Conservation (phyloP, 1,139 yeast genomes). For the Hanseniaspora gamundiae region DNA sequence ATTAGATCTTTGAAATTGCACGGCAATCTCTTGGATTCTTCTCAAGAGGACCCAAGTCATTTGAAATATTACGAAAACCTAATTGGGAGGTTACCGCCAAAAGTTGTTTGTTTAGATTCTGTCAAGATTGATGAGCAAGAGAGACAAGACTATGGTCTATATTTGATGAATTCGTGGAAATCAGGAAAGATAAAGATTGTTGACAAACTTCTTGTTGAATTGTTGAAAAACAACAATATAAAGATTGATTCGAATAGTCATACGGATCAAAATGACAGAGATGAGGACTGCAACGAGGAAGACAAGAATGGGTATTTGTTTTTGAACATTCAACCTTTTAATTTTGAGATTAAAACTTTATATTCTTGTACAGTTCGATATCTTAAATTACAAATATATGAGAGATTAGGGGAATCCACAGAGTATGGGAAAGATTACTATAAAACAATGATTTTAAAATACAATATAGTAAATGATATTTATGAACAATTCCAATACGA, state of each 20-base stretch:
- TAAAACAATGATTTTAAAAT: slow-evolving; percentile 10
- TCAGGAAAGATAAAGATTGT: background rate
- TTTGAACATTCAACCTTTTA: background rate
- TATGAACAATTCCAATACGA: slow-evolving; percentile 12
- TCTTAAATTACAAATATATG: background rate
- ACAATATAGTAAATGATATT: slow-evolving; percentile 7
- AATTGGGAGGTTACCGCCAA: background rate
- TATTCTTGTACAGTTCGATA: background rate
- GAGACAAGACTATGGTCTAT: background rate
- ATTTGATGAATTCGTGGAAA: background rate
- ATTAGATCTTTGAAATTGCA: slow-evolving; percentile 36
- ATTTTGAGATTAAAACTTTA: background rate
- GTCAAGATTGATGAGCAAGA: background rate
- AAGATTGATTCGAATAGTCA: too few species aligned
- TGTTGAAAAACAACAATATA: background rate
- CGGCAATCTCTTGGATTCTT: slow-evolving; percentile 44
- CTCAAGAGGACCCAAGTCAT: too few species aligned
- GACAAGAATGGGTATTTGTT: background rate
- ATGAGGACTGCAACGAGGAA: background rate
- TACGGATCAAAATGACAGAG: background rate
- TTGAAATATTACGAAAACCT: slow-evolving; percentile 18
- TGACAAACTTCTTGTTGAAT: background rate
- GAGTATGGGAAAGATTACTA: background rate
- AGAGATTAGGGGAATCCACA: background rate
- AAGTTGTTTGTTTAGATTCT: background rate